Percentiles rank a stretch among this genome's conserved stretches.
phyloP scores from a whole-genome alignment of 148 eudicot genomes.

The Vaccinium myrtillus region DNA sequence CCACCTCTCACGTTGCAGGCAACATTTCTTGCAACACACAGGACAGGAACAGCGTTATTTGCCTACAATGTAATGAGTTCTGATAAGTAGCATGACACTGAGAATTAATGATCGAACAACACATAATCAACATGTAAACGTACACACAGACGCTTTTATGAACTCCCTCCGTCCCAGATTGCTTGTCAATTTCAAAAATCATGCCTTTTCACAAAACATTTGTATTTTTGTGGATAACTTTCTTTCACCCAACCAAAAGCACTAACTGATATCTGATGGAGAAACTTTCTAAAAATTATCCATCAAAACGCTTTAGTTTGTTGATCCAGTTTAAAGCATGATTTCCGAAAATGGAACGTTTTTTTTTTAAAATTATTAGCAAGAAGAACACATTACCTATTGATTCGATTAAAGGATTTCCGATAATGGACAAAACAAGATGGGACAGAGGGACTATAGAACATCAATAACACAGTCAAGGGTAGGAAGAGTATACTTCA shows the following conservation, averaged over 20 bases:
- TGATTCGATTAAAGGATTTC: background rate
- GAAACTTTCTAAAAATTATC: background rate
- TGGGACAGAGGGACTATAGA: background rate
- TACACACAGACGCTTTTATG: too few species aligned
- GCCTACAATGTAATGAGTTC: slow-evolving; percentile 46
- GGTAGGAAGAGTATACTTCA: slow-evolving; percentile 51
- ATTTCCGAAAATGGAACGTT: background rate
- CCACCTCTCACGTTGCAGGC: slow-evolving; percentile 99
- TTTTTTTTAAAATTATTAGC: background rate
- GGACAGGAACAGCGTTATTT: slow-evolving; percentile 78
- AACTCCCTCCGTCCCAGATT: background rate
- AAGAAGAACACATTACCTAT: background rate
- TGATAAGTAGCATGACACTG: slow-evolving; percentile 13
- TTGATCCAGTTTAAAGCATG: background rate
- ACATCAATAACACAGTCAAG: slow-evolving; percentile 1
- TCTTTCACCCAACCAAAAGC: background rate
- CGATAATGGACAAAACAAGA: background rate
- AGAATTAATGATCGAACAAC: background rate
- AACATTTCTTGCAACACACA: slow-evolving; percentile 95
- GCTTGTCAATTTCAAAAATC: background rate
- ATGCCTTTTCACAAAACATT: background rate
- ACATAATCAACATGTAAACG: background rate
- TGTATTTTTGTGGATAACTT: background rate
- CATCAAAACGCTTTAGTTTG: background rate
- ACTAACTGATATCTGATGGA: background rate